These are phyloP conservation scores for Waltergamsia citrina DNA, from an alignment of 2,329 filamentous ascomycete genomes.

Conservation along the genomic window DNA sequence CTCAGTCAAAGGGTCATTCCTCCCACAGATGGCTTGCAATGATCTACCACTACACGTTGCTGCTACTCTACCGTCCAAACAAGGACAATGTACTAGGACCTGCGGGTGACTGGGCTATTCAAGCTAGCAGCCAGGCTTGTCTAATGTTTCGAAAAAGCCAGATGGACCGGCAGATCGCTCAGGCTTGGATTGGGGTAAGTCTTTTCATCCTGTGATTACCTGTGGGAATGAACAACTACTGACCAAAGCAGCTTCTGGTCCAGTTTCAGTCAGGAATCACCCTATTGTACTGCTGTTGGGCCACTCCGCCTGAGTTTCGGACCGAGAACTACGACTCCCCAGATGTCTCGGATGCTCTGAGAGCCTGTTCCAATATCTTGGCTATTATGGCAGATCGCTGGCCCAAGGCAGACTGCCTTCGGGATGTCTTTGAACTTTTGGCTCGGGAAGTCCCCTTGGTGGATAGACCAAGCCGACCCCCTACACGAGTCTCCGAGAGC, in stretches of 20 bases:
- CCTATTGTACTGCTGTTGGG: slow-evolving; percentile 24
- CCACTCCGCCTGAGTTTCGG: slow-evolving; percentile 17
- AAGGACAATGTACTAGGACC: slow-evolving; percentile 10
- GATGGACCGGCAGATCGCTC: slow-evolving; percentile 13
- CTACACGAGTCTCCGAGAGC: slow-evolving; percentile 3
- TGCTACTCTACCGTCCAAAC: slow-evolving; percentile 16
- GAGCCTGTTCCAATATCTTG: slow-evolving; percentile 23
- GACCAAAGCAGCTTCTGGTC: slow-evolving; percentile 9
- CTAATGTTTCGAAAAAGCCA: slow-evolving; percentile 18
- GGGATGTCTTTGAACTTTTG: slow-evolving; percentile 23
- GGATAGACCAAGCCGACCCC: slow-evolving; percentile 6
- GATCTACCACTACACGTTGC: slow-evolving; percentile 18
- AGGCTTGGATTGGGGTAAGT: slow-evolving; percentile 15
- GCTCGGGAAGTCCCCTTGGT: slow-evolving; percentile 12
- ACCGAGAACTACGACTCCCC: slow-evolving; percentile 16
- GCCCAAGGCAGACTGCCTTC: slow-evolving; percentile 20
- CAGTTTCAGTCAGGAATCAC: slow-evolving; percentile 24
- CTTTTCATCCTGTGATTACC: background rate
- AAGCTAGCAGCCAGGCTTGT: slow-evolving; percentile 15
- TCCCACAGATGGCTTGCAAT: slow-evolving; percentile 16
- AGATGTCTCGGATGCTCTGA: slow-evolving; percentile 20
- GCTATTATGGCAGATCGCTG: slow-evolving; percentile 24
- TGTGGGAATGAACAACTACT: background rate
- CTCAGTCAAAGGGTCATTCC: slow-evolving; percentile 10
- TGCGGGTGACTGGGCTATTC: slow-evolving; percentile 15